Conservation (phyloP, 2,329 filamentous ascomycete species). For the Colletotrichum incanum region DNA sequence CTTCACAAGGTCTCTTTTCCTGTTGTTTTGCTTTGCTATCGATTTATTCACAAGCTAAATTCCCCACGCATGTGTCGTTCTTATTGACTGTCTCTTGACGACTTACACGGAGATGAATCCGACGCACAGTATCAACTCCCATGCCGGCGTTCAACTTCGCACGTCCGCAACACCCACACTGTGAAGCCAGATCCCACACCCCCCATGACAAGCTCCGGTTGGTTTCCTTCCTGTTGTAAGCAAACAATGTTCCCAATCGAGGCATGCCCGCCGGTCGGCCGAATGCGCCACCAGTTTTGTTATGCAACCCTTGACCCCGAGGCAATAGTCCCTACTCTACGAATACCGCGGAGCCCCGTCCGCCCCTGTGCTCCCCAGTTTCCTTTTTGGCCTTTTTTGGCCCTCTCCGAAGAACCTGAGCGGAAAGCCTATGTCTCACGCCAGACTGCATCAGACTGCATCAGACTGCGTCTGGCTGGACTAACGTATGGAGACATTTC, state of each 20-base stretch:
- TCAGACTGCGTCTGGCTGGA: not conserved
- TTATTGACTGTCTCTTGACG: not conserved
- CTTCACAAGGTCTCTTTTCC: not conserved
- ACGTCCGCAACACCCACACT: conserved; percentile 42
- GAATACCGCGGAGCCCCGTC: not conserved
- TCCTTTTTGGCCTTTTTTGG: not conserved
- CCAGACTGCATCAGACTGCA: not conserved
- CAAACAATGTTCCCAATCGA: conserved; percentile 38
- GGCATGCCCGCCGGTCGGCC: conserved; percentile 23
- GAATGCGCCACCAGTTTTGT: conserved; percentile 21
- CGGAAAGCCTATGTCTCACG: not conserved
- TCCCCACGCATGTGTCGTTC: not conserved
- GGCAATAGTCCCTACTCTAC: not conserved
- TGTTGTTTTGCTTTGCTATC: too few species aligned
- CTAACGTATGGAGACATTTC: not conserved
- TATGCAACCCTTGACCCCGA: not conserved
- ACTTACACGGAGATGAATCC: conserved; percentile 34
- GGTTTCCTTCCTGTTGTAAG: conserved; percentile 31
- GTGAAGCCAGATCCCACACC: conserved; percentile 41
- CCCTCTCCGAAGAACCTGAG: not conserved
- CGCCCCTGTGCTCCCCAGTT: not conserved
- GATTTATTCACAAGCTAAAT: not conserved
- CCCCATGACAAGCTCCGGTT: conserved; percentile 40
- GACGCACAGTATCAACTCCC: conserved; percentile 41
- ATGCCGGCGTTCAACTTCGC: conserved; percentile 32